These are phyloP conservation scores for Skeletonema menzelii DNA, from an alignment of 108 stramenopile genomes.

Conservation along the genomic window DNA sequence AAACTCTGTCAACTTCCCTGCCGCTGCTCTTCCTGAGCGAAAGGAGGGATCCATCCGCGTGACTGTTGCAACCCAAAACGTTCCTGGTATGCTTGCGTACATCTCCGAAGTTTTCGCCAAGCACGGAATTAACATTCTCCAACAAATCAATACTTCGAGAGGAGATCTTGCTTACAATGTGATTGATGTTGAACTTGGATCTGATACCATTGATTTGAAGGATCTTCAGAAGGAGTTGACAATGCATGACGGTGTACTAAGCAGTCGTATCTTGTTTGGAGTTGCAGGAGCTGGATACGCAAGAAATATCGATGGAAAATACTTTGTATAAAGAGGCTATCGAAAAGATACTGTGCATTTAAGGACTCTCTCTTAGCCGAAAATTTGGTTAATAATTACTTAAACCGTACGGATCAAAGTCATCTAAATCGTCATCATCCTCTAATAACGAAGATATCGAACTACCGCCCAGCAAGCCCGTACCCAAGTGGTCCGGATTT, in stretches of 20 bases:
- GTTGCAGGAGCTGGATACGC: slow-evolving; percentile 82
- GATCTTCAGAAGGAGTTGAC: slow-evolving; percentile 85
- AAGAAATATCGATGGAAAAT: slow-evolving; percentile 84
- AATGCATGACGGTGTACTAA: slow-evolving; percentile 85
- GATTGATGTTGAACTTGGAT: slow-evolving; percentile 76
- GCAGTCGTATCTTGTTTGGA: slow-evolving; percentile 76
- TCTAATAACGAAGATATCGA: slow-evolving; percentile 7
- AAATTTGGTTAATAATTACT: slow-evolving; percentile 50
- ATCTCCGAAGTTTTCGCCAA: slow-evolving; percentile 83
- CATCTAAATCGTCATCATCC: slow-evolving; percentile 70
- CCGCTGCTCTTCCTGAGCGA: slow-evolving; percentile 56
- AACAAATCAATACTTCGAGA: slow-evolving; percentile 90
- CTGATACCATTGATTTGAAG: slow-evolving; percentile 73
- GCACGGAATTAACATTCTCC: slow-evolving; percentile 81
- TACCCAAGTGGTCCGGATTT: neutral
- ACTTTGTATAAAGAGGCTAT: slow-evolving; percentile 64
- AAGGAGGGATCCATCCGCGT: slow-evolving; percentile 76
- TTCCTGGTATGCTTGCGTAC: slow-evolving; percentile 84
- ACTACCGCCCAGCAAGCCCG: neutral
- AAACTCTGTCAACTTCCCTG: slow-evolving; percentile 93
- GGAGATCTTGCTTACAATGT: slow-evolving; percentile 93
- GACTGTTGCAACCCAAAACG: slow-evolving; percentile 89
- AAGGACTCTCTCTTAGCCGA: neutral
- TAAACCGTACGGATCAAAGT: slow-evolving; percentile 79
- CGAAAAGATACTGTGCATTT: neutral